Evolutionary conservation across 31 red algal genomes (phyloP).

Genomic region (Asparagopsis taxiformis): DNA sequence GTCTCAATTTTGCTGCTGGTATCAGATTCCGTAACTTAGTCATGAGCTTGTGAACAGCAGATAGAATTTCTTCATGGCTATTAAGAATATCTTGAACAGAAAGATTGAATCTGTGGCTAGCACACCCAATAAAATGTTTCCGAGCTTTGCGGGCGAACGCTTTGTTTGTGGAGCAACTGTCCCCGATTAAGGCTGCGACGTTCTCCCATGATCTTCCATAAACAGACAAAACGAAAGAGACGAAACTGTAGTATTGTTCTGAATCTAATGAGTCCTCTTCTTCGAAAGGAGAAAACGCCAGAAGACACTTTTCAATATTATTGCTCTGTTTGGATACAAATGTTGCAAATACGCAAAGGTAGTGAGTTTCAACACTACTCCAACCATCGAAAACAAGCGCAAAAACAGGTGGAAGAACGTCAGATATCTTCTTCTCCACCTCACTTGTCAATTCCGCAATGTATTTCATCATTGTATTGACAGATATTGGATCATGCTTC

Average conservation of each 20-base stretch:
- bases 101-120: constrained; percentile 14
- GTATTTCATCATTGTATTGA: too few species aligned
- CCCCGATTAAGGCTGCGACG: too few species aligned
- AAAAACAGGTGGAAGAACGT: too few species aligned
- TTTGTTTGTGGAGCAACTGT: constrained; percentile 14
- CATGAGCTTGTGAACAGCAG: constrained; percentile 5
- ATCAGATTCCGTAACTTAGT: constrained; percentile 12
- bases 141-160: background rate
- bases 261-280: background rate
- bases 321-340: background rate
- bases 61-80: constrained; percentile 8
- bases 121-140: background rate
- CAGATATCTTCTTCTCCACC: too few species aligned
- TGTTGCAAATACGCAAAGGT: too few species aligned
- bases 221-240: background rate
- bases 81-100: background rate
- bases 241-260: background rate
- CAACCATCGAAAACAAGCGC: too few species aligned
- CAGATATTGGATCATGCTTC: too few species aligned
- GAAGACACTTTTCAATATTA: background rate
- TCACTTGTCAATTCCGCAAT: too few species aligned
- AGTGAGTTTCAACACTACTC: too few species aligned
- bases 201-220: constrained; percentile 1
- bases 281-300: background rate
- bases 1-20: background rate